phyloP scores from a whole-genome alignment of 768 basidiomycete species.

The Suillus hirtellus region DNA sequence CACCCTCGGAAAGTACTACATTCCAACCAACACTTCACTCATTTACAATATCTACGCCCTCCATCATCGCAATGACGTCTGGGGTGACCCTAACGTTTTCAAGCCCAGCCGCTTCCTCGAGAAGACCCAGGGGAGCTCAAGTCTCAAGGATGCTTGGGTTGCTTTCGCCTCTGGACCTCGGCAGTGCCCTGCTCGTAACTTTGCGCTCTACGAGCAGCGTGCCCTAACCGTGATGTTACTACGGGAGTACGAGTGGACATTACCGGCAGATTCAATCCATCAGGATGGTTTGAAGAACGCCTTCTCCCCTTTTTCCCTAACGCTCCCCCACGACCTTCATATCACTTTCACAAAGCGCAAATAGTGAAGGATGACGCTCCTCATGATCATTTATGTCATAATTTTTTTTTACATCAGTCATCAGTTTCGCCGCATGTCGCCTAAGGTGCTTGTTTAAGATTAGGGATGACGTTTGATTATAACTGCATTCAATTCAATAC shows the following conservation, averaged over 20 bases:
- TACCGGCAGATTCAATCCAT: slow-evolving; percentile 32
- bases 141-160: slow-evolving; percentile 21
- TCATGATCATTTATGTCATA: not conserved
- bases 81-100: slow-evolving; percentile 32
- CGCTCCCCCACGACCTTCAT: slow-evolving; percentile 35
- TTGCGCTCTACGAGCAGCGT: slow-evolving; percentile 34
- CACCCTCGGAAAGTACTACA: slow-evolving; percentile 30
- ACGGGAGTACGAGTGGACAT: slow-evolving; percentile 33
- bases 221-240: slow-evolving; percentile 37
- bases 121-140: not conserved
- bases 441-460: not conserved
- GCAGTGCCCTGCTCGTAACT: slow-evolving; percentile 35
- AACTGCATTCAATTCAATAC: not conserved
- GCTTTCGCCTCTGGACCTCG: slow-evolving; percentile 36
- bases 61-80: slow-evolving; percentile 30
- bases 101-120: slow-evolving; percentile 33
- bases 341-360: slow-evolving; percentile 27
- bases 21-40: slow-evolving; percentile 33
- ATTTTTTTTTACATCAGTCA: no score
- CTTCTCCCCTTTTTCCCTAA: slow-evolving; percentile 37
- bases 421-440: not conserved
- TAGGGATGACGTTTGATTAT: not conserved
- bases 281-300: slow-evolving; percentile 31
- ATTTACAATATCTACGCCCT: slow-evolving; percentile 35
- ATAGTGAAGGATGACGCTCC: not conserved